Conservation (phyloP, 225 moss, liverwort and hornwort genomes). For the Bryoerythrophyllum caledonicum region DNA sequence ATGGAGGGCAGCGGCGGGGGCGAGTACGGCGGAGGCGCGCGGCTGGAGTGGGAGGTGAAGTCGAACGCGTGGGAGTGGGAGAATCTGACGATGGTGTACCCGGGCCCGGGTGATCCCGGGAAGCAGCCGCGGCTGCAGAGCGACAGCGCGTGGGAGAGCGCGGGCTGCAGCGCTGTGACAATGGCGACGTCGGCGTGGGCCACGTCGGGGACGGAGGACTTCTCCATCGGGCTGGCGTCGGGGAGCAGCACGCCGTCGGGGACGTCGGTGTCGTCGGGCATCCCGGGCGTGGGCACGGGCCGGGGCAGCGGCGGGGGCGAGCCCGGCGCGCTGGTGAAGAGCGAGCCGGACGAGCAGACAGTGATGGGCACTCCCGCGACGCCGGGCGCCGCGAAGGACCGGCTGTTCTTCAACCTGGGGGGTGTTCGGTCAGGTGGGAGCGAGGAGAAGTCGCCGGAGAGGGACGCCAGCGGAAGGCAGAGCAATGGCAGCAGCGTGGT, state of each 20-base stretch:
- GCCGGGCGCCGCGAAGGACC: constrained; percentile 27
- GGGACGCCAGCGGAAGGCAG: constrained; percentile 40
- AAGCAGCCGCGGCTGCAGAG: constrained; percentile 35
- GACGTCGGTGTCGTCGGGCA: constrained; percentile 57
- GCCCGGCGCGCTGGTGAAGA: constrained; percentile 35
- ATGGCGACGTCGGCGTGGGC: constrained; percentile 32
- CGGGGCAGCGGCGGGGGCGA: constrained; percentile 31
- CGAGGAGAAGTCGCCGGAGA: constrained; percentile 31
- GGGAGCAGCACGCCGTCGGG: constrained; percentile 48
- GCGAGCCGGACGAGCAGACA: constrained; percentile 47
- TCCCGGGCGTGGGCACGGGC: constrained; percentile 50
- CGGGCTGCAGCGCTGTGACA: constrained; percentile 45
- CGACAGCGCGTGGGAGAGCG: constrained; percentile 47
- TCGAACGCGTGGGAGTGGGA: constrained; percentile 81
- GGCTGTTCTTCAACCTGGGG: constrained; percentile 34
- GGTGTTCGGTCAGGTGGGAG: constrained; percentile 14
- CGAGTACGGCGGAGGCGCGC: constrained; percentile 50
- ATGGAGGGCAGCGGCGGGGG: constrained; percentile 61
- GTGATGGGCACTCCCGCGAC: constrained; percentile 34
- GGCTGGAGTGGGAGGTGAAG: constrained; percentile 83
- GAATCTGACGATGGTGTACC: constrained; percentile 60
- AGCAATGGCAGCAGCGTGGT: constrained; percentile 43
- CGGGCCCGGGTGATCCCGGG: constrained; percentile 49
- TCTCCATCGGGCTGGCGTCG: constrained; percentile 53
- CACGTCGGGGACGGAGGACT: constrained; percentile 33